A percentile compares a stretch with the other conserved stretches of the same genome.
phyloP scores from a whole-genome alignment of 1,139 yeast genomes.

The Yamadazyma sp. region DNA sequence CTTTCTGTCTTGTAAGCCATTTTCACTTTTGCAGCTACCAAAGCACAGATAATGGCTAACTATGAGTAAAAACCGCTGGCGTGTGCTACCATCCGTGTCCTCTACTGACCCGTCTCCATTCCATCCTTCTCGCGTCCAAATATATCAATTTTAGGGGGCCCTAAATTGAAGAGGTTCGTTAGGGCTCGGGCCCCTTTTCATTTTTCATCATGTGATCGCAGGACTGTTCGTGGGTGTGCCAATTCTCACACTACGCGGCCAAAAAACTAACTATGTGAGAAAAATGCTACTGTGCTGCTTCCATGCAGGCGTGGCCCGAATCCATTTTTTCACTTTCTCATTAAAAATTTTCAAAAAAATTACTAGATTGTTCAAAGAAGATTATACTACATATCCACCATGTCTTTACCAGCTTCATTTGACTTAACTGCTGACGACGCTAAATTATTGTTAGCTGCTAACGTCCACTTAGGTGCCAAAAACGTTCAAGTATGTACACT shows the following conservation, averaged over 20 bases:
- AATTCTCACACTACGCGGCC: background rate
- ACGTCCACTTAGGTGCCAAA: conserved; percentile 99
- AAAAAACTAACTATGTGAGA: background rate
- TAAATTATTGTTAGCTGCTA: conserved; percentile 99
- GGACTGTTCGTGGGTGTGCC: conserved; percentile 1
- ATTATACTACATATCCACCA: conserved; percentile 24
- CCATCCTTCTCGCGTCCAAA: no score
- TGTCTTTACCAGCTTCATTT: conserved; percentile 90
- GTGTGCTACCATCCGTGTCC: no score
- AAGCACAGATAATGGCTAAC: no score
- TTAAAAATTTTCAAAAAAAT: conserved; percentile 15
- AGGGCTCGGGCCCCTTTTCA: conserved; percentile 1
- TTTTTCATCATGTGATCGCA: conserved; percentile 1
- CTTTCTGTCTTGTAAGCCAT: no score
- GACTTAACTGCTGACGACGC: conserved; percentile 98
- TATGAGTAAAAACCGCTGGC: background rate
- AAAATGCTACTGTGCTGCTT: background rate
- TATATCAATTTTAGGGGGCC: no score
- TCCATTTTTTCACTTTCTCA: conserved; percentile 10
- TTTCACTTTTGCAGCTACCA: no score
- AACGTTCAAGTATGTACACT: conserved; percentile 89
- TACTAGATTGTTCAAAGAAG: conserved; percentile 8
- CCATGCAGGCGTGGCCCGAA: conserved; percentile 1
- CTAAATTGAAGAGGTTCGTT: no score
- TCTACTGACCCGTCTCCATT: no score